These are phyloP conservation scores for Magnolia kwangsiensis DNA, from an alignment of 164 flowering plant genomes.

Conservation along the genomic window DNA sequence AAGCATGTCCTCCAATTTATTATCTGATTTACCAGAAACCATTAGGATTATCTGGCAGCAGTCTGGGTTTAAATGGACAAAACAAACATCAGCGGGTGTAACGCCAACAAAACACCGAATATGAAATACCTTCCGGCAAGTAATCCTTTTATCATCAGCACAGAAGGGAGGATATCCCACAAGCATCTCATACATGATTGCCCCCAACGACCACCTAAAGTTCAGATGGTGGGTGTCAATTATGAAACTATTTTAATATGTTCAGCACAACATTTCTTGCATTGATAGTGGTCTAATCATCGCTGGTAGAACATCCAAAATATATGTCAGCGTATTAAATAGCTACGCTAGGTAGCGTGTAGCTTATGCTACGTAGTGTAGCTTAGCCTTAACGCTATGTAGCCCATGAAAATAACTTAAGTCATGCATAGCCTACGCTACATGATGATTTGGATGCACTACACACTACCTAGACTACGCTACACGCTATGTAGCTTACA, in stretches of 20 bases:
- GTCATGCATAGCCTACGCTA: too few relatives aligned
- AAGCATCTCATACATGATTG: slow-evolving; percentile 92
- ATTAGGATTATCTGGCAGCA: slow-evolving; percentile 9
- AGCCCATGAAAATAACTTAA: too few relatives aligned
- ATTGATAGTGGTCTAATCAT: too few relatives aligned
- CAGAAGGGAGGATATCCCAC: slow-evolving; percentile 91
- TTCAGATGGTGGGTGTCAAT: neutral
- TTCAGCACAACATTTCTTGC: neutral
- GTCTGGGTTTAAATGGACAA: neutral
- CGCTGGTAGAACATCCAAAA: too few relatives aligned
- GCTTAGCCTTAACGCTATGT: too few relatives aligned
- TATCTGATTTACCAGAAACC: slow-evolving; percentile 45
- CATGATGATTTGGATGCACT: too few relatives aligned
- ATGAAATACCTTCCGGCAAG: slow-evolving; percentile 74
- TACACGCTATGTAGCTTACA: too few relatives aligned
- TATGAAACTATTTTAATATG: neutral
- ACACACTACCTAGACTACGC: too few relatives aligned
- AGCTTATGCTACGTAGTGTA: too few relatives aligned
- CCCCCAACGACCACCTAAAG: slow-evolving; percentile 77
- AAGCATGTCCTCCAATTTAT: slow-evolving; percentile 86
- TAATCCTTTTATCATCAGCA: slow-evolving; percentile 79
- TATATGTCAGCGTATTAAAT: too few relatives aligned
- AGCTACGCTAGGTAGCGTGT: too few relatives aligned
- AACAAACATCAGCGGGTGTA: neutral
- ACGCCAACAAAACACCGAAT: neutral